Conservation (phyloP, 164 flowering plant genomes). For the Platanus orientalis region DNA sequence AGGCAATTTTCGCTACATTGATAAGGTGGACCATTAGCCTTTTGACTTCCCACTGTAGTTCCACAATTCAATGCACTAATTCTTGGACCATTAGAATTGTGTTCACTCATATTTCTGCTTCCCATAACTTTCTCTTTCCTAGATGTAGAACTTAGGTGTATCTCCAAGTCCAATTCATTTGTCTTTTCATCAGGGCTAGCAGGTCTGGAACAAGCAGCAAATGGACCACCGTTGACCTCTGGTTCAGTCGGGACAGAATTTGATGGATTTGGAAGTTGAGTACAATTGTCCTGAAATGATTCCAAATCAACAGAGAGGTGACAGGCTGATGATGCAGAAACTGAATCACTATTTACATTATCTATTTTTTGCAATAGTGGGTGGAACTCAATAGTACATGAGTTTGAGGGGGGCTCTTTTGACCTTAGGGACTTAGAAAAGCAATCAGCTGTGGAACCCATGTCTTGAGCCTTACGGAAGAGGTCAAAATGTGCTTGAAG, state of each 20-base stretch:
- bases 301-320: conserved; percentile 17
- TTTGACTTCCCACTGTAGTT: conserved; percentile 8
- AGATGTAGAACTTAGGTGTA: conserved; percentile 58
- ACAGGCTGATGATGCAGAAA: conserved; percentile 14
- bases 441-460: too few species aligned
- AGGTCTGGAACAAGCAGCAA: conserved; percentile 11
- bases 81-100: conserved; percentile 11
- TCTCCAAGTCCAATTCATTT: conserved; percentile 69
- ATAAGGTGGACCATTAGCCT: neutral
- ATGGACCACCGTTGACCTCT: conserved; percentile 10
- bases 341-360: conserved; percentile 22
- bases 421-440: too few species aligned
- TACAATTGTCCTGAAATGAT: conserved; percentile 18
- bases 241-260: conserved; percentile 16
- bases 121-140: conserved; percentile 26
- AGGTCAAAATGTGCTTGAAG: conserved; percentile 51
- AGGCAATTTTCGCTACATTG: conserved; percentile 5
- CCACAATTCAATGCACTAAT: conserved; percentile 11
- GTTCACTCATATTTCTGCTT: conserved; percentile 18
- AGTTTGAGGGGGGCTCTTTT: conserved; percentile 23
- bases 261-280: conserved; percentile 19
- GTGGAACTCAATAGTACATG: conserved; percentile 66
- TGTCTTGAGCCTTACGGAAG: conserved; percentile 37
- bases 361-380: conserved; percentile 72
- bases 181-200: conserved; percentile 28